Evolutionary conservation across 2,329 filamentous ascomycete genomes (phyloP).

Genomic region (Grosmannia serpens): DNA sequence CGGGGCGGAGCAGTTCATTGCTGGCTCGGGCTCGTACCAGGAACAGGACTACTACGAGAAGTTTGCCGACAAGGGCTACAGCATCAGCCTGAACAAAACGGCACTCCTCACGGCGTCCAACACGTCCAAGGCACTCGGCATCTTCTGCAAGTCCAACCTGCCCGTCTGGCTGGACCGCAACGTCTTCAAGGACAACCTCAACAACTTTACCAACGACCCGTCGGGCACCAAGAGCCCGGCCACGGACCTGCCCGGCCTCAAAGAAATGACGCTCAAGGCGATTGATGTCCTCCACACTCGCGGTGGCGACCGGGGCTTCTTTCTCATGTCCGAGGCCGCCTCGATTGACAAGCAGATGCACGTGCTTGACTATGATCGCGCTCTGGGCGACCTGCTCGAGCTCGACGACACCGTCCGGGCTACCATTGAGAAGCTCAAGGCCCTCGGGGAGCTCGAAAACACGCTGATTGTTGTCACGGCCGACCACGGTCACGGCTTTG

Average conservation of each 20-base stretch:
- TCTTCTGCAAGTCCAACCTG: constrained; percentile 65
- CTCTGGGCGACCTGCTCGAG: constrained; percentile 74
- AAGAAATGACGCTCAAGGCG: constrained; percentile 83
- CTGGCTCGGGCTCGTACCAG: constrained; percentile 51
- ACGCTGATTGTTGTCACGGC: constrained; percentile 72
- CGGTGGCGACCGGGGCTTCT: constrained; percentile 62
- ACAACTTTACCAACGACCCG: constrained; percentile 55
- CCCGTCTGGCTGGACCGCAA: constrained; percentile 83
- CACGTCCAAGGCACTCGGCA: constrained; percentile 56
- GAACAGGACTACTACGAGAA: constrained; percentile 70
- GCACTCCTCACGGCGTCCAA: constrained; percentile 47
- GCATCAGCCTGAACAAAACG: constrained; percentile 63
- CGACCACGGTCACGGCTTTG: constrained; percentile 81
- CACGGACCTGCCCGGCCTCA: constrained; percentile 67
- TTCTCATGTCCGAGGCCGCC: constrained; percentile 79
- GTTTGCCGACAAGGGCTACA: constrained; percentile 63
- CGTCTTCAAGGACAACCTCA: constrained; percentile 61
- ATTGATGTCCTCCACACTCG: constrained; percentile 63
- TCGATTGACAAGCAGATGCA: constrained; percentile 91
- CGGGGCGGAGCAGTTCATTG: constrained; percentile 70
- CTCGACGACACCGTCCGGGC: constrained; percentile 73
- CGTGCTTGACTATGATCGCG: constrained; percentile 70
- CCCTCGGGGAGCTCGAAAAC: constrained; percentile 55
- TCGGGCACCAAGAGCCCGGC: constrained; percentile 52
- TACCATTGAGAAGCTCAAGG: constrained; percentile 57